Evolutionary conservation across 768 basidiomycete genomes (phyloP), one percentile per base, ranked within the genome.

Genomic region (Pisolithus tinctorius): DNA sequence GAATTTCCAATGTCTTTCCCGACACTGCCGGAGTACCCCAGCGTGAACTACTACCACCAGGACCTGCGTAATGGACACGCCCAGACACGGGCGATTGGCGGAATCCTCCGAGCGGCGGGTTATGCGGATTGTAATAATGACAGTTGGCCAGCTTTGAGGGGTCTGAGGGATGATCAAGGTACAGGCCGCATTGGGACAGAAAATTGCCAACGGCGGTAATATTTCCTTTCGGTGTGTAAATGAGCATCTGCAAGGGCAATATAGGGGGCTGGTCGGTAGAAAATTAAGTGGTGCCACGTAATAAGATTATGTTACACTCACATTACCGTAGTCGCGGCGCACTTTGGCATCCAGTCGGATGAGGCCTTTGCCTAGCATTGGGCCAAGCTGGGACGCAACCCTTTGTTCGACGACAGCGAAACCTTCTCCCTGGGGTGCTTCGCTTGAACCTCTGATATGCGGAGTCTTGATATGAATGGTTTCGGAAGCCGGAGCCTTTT

Each of bases 151-250:
- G 75, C 45, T 77, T 81, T 60, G 76, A 77, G 60, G 69, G 63
- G 55, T 88, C 83, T 16, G 80, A 70, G 1, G 96, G 95, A 59
- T 96, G 86, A 60, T 90, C 84, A 44, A 98, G 81, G 48, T 86
- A 73, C 7, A 93, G 71, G 38, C 77, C 78, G 53, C 78, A 77
- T 51, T 80, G 75, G 23, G 82, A 79, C 46, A 98, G 78, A 60
- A 83, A 83, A 60, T 81, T 75, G 55, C 89, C 84, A 55, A 99
- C 86, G 49, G 86, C 83, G 30, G 76, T 71, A 55, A 98, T 86
- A 68, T 97, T 93, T 30, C 91, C 89, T 66, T 95, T 96, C 4
- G 92, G 91, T 5, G 95, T 95, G 69, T 88, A 95, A 29, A 97
- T 83, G 37, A 96, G 80, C 68, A 96, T 79, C 62, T 87, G 86